Evolutionary conservation across 345 rosid species (phyloP), one percentile per base, ranked within the genome.

Genomic region (Moricandia moricandioides): DNA sequence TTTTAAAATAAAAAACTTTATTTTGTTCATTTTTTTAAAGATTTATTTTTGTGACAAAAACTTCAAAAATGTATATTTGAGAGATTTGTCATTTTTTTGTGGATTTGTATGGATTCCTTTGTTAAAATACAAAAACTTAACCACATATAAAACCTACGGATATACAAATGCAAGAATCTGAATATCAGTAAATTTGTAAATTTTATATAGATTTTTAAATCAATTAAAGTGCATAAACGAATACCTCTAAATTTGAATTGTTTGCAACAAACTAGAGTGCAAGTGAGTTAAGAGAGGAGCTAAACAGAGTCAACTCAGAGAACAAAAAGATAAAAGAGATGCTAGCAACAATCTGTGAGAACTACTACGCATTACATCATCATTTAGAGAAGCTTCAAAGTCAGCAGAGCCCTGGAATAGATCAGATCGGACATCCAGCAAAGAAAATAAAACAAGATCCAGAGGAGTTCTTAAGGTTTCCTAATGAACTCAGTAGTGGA

Each of bases 251-350:
- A 5, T 47, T n/a, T 7, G 16, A 56, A 6, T 8, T 52, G 70
- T 51, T 30, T 69, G 58, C 31, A 40, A 45, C 12, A 62, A 52
- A 8, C n/a, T 29, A 7, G 55, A 21, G 69, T 18, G 72, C 60
- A 54, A 73, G 62, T 2, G 73, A 69, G 67, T 76, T 83, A 62
- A 47, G 67, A 70, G 88, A 83, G 56, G 86, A 88, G 76, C 65
- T 87, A 75, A 84, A 84, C 7, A 81, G 87, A 79, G 65, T 84
- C 5, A 82, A 35, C 35, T 72, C 40, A 5, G 93, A 87, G 73
- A 88, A 88, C 84, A 81, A 81, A 86, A 84, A 76, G 77, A 81
- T 88, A 43, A 83, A 70, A 4, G 85, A 85, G 30, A 83, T 77
- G 82, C 54, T 88, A 9, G 37, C 73, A 0, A 55, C 49, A 55